Evolutionary conservation across 192 early-diverging fungal genomes (phyloP).

Genomic region (Blastocladiella britannica): DNA sequence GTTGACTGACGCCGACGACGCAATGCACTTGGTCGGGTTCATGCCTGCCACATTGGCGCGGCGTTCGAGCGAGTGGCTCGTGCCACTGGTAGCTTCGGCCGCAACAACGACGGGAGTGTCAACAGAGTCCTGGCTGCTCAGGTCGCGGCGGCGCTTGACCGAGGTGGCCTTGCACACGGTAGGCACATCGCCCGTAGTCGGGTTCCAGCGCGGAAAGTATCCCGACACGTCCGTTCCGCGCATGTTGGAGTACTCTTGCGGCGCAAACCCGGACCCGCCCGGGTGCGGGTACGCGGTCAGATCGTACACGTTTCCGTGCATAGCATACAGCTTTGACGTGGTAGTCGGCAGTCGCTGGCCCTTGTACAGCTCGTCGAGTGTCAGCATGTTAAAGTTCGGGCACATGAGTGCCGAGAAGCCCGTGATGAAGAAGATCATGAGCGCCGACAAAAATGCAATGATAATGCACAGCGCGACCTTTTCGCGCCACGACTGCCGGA

Average conservation of each 20-base stretch:
- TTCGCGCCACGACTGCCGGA: constrained; percentile 89
- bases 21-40: neutral
- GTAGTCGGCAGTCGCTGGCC: neutral
- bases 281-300: neutral
- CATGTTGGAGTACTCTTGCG: neutral
- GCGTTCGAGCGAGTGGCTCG: too few relatives aligned
- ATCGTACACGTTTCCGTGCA: neutral
- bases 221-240: neutral
- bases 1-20: neutral
- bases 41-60: neutral
- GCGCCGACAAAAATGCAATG: constrained; percentile 50
- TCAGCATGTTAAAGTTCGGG: constrained; percentile 52
- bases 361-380: constrained; percentile 30
- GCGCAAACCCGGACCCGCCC: neutral
- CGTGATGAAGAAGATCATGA: constrained; percentile 72
- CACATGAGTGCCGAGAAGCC: constrained; percentile 50
- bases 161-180: too few relatives aligned
- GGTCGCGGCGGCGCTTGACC: too few relatives aligned
- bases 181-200: neutral
- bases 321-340: constrained; percentile 7
- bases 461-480: constrained; percentile 80
- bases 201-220: neutral
- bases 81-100: too few relatives aligned
- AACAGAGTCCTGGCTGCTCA: too few relatives aligned
- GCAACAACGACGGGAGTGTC: too few relatives aligned